Evolutionary conservation across 1,139 yeast species (phyloP).

Genomic region (Lodderomyces elongisporus): DNA sequence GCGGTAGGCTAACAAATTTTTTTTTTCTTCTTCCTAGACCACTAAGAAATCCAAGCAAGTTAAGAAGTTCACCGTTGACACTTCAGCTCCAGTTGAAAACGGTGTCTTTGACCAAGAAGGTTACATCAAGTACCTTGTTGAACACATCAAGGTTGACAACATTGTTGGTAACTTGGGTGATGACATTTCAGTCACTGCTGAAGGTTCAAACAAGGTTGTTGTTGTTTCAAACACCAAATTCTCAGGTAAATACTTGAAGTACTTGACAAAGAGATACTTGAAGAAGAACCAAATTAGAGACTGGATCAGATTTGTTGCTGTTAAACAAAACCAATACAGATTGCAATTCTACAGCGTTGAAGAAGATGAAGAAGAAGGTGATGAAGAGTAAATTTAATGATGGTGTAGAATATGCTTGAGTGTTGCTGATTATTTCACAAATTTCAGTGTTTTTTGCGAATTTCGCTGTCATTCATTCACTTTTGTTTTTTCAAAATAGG

Average conservation of each 20-base stretch:
- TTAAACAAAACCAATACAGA: slow-evolving; percentile 94
- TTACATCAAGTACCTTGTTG: slow-evolving; percentile 96
- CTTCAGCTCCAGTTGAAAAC: slow-evolving; percentile 95
- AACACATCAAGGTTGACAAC: slow-evolving; percentile 98
- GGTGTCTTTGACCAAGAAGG: slow-evolving; percentile 98
- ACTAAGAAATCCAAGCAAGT: slow-evolving; percentile 74
- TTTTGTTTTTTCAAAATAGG: not conserved
- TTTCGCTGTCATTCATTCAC: too few species aligned
- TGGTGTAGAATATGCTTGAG: slow-evolving; percentile 1
- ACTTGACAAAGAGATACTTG: slow-evolving; percentile 98
- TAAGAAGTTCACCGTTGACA: slow-evolving; percentile 94
- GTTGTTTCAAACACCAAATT: slow-evolving; percentile 90
- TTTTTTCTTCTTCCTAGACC: slow-evolving; percentile 50
- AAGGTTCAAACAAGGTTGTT: slow-evolving; percentile 72
- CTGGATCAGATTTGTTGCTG: slow-evolving; percentile 99
- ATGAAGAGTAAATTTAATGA: slow-evolving; percentile 56
- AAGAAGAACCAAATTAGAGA: slow-evolving; percentile 99
- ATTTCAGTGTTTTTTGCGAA: too few species aligned
- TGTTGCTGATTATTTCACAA: not conserved
- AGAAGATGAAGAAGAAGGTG: slow-evolving; percentile 92
- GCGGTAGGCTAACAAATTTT: slow-evolving; percentile 58
- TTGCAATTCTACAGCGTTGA: slow-evolving; percentile 99
- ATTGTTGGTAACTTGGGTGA: slow-evolving; percentile 96
- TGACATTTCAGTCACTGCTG: slow-evolving; percentile 81
- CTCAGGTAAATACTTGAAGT: slow-evolving; percentile 99